These are phyloP conservation scores for Coemansia sp. DNA, from an alignment of 192 early-diverging fungal species.

Conservation along the genomic window DNA sequence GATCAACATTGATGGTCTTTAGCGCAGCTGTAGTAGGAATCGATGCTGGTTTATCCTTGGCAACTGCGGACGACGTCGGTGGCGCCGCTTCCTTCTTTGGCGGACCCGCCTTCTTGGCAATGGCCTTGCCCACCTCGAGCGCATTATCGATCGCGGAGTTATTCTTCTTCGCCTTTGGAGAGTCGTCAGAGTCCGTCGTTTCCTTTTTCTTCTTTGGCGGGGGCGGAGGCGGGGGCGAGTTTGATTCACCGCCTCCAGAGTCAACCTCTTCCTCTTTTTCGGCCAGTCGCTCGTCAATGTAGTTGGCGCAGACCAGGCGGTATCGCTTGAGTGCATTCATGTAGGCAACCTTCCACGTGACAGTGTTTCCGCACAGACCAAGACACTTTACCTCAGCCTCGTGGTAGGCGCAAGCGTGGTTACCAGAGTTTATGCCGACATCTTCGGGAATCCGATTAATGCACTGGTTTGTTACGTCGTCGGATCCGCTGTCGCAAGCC, in stretches of 20 bases:
- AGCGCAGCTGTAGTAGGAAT: background rate
- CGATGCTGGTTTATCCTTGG: constrained; percentile 11
- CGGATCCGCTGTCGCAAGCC: constrained; percentile 47
- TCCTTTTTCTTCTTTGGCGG: constrained; percentile 12
- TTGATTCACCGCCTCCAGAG: constrained; percentile 2
- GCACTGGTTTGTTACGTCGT: constrained; percentile 54
- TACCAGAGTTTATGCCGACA: constrained; percentile 35
- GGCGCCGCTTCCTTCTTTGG: constrained; percentile 9
- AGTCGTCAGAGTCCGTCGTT: background rate
- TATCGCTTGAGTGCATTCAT: constrained; percentile 48
- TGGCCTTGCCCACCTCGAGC: background rate
- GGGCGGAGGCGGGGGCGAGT: constrained; percentile 8
- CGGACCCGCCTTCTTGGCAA: constrained; percentile 1
- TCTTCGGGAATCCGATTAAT: constrained; percentile 53
- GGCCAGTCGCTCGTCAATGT: constrained; percentile 41
- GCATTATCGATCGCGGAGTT: background rate
- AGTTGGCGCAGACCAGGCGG: constrained; percentile 48
- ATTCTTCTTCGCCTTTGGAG: constrained; percentile 11
- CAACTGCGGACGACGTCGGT: background rate
- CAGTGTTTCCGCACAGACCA: constrained; percentile 48
- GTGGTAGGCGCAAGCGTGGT: constrained; percentile 52
- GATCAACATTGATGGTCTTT: background rate
- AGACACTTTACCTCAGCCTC: constrained; percentile 51
- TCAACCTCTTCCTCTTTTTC: constrained; percentile 46
- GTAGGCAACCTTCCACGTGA: constrained; percentile 50